Evolutionary conservation across 2,329 filamentous ascomycete species (phyloP), one percentile per base, ranked within the genome.

Genomic region (Dactylella cylindrospora): DNA sequence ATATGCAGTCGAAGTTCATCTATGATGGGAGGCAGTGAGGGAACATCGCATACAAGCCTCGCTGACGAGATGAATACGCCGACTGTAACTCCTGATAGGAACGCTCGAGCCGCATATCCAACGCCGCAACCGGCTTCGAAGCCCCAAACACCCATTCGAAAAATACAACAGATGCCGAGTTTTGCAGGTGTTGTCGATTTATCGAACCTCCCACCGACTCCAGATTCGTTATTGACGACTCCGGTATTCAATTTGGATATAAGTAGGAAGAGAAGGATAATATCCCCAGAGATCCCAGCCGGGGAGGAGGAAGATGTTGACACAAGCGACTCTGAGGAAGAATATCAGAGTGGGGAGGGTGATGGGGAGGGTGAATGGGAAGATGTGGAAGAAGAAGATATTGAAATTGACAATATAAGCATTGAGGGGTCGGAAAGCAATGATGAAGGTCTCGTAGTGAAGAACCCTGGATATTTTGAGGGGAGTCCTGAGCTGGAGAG

Each of bases 121-220:
- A 54, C 49, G 35, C 55, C 55, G 44, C 55, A 61, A 20, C 40
- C 47, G 4, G 15, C 15, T 13, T 62, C 57, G 57, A 54, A 49
- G 49, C 49, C 49, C 13, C 49, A 62, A 49, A 62, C 49, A 20
- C 49, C 49, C 10, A 17, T 50, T 17, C 38, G 49, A 35, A 62
- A 50, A 62, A 54, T 62, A 49, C 57, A 62, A 54, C 57, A 44
- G 23, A 54, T 62, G 17, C 31, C 57, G 43, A 62, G 57, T 62
- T 13, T 53, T 13, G 33, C 57, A n/a, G 49, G 49, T 62, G 57
- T 62, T 62, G n/a, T n/a, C n/a, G 57, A 54, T 13, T 26, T 50
- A 31, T 32, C 47, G 36, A 49, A 49, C 28, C 38, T 62, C 13
- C 57, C 49, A 15, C 57, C 49, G 5, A 62, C 57, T 17, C 57